phyloP scores from a whole-genome alignment of 2,329 filamentous ascomycete genomes.

The Trichoderma lentiforme region DNA sequence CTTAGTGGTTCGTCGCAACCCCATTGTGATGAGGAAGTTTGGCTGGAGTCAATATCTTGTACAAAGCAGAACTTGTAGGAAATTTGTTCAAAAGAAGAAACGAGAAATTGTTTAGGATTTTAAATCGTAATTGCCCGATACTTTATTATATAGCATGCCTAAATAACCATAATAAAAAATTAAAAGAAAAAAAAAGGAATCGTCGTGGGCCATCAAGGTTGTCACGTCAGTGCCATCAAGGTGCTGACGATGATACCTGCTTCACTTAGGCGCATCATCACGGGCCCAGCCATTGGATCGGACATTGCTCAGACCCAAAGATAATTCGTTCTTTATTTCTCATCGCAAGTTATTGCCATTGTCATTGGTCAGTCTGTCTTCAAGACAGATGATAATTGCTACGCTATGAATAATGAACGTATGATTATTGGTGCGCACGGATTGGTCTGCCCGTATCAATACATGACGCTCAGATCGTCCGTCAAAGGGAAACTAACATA shows the following conservation, averaged over 20 bases:
- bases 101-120: not conserved
- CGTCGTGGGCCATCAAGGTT: constrained; percentile 2
- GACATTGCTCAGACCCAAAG: not conserved
- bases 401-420: not conserved
- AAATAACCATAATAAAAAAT: too few species aligned
- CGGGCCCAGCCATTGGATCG: not conserved
- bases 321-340: not conserved
- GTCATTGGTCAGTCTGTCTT: not conserved
- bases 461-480: not conserved
- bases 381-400: not conserved
- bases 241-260: not conserved
- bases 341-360: not conserved
- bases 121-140: not conserved
- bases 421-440: not conserved
- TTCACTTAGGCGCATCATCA: not conserved
- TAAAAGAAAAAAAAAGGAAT: not conserved
- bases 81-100: not conserved
- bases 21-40: not conserved
- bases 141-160: not conserved
- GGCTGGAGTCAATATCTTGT: not conserved
- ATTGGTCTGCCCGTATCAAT: not conserved
- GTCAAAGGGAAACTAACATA: not conserved
- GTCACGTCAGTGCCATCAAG: constrained; percentile 4
- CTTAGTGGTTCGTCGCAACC: not conserved
- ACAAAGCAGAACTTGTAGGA: not conserved